Percentiles rank a stretch among this genome's conserved stretches.
These are phyloP conservation scores for Cubamyces lactineus DNA, from an alignment of 768 basidiomycete genomes.

Conservation along the genomic window DNA sequence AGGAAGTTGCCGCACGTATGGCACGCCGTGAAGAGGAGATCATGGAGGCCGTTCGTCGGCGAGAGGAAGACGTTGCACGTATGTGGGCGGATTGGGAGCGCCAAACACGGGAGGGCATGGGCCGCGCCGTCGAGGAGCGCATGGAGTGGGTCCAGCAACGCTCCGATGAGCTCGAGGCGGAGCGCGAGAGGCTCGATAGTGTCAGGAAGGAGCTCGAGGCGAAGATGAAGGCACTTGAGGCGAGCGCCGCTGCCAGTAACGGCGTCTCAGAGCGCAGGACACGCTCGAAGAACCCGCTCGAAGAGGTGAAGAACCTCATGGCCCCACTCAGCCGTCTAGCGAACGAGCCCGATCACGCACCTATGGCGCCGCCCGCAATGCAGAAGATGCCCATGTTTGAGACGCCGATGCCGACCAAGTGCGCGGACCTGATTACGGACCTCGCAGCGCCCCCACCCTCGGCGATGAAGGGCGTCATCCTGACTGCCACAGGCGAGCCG, in stretches of 20 bases:
- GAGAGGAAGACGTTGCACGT: conserved; percentile 65
- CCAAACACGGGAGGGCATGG: conserved; percentile 40
- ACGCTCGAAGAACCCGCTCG: conserved; percentile 58
- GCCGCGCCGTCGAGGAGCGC: conserved; percentile 40
- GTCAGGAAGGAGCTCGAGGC: conserved; percentile 54
- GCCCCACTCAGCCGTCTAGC: conserved; percentile 49
- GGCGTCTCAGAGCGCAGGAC: conserved; percentile 29
- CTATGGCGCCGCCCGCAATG: conserved; percentile 9
- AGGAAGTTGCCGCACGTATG: conserved; percentile 69
- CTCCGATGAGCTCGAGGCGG: conserved; percentile 56
- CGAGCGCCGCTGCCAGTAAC: conserved; percentile 26
- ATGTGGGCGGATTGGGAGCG: conserved; percentile 64
- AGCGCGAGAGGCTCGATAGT: conserved; percentile 52
- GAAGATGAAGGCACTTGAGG: conserved; percentile 48
- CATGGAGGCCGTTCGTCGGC: conserved; percentile 62
- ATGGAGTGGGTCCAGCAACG: conserved; percentile 52
- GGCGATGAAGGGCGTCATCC: conserved; percentile 64
- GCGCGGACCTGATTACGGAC: conserved; percentile 19
- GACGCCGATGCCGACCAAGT: conserved; percentile 51
- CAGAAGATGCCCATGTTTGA: conserved; percentile 43
- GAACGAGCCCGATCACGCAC: conserved; percentile 26
- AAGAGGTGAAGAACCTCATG: conserved; percentile 76
- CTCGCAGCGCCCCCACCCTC: conserved; percentile 31
- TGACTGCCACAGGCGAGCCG: conserved; percentile 77
- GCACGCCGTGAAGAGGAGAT: conserved; percentile 71